Evolutionary conservation across 495 filamentous ascomycete species (phyloP).

Genomic region (Paragyromitra xinjiangensis): DNA sequence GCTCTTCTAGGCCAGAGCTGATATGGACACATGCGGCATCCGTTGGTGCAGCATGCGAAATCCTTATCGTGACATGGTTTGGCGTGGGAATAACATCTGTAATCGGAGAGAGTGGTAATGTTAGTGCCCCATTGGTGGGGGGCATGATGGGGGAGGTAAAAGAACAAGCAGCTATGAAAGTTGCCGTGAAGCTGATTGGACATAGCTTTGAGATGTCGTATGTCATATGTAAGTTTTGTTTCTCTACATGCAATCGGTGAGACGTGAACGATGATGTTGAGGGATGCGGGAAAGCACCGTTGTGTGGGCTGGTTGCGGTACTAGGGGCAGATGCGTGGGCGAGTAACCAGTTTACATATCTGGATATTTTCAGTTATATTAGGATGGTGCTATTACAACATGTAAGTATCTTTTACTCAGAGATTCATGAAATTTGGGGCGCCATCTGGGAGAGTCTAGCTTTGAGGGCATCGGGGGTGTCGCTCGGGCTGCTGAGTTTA

Average conservation of each 20-base stretch:
- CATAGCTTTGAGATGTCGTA: conserved; percentile 32
- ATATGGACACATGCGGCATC: conserved; percentile 37
- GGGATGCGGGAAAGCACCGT: conserved; percentile 10
- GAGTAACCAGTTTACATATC: conserved; percentile 28
- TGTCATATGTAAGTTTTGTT: conserved; percentile 29
- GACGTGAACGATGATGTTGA: not conserved
- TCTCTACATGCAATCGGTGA: not conserved
- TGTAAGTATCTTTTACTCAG: conserved; percentile 16
- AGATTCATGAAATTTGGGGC: not conserved
- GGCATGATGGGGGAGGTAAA: conserved; percentile 11
- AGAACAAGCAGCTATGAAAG: conserved; percentile 13
- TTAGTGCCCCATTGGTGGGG: conserved; percentile 4
- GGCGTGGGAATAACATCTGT: not conserved
- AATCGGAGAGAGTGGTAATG: not conserved
- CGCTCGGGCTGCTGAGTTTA: not conserved
- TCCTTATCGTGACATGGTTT: conserved; percentile 21
- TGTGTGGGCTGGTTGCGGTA: conserved; percentile 30
- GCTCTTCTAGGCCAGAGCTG: conserved; percentile 31
- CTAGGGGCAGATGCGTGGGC: conserved; percentile 12
- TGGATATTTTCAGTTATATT: conserved; percentile 31
- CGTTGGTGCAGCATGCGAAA: conserved; percentile 35
- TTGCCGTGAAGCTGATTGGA: conserved; percentile 16
- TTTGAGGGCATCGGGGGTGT: not conserved
- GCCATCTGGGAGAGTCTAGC: not conserved
- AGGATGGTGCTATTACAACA: conserved; percentile 31